A percentile compares a stretch with the other conserved stretches of the same genome.
Conservation (phyloP, 140 eudicot genomes). For the Ambrosia hybrid region DNA sequence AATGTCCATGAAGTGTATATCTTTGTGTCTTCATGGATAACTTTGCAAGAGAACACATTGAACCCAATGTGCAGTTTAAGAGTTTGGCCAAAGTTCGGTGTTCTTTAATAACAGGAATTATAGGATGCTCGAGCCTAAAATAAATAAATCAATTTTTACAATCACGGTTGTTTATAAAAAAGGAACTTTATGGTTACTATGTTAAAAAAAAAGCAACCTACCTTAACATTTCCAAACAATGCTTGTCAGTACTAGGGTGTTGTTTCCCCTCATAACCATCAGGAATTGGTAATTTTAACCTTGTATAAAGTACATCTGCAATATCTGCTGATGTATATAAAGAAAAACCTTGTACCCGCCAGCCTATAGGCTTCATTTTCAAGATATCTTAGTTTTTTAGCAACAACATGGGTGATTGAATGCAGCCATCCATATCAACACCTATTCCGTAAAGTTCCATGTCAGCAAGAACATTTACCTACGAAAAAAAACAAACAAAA, state of each 20-base stretch:
- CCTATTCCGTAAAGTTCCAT: slow-evolving; percentile 97
- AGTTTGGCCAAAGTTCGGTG: slow-evolving; percentile 89
- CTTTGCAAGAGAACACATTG: slow-evolving; percentile 84
- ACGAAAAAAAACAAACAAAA: too few relatives aligned
- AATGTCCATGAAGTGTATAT: slow-evolving; percentile 95
- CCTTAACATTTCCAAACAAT: slow-evolving; percentile 88
- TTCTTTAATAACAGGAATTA: slow-evolving; percentile 87
- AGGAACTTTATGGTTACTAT: background rate
- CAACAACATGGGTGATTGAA: slow-evolving; percentile 56
- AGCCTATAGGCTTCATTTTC: slow-evolving; percentile 78
- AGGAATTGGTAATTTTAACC: slow-evolving; percentile 83
- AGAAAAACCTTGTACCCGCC: slow-evolving; percentile 90
- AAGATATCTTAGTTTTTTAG: slow-evolving; percentile 71
- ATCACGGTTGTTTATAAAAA: background rate
- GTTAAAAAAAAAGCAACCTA: slow-evolving; percentile 23
- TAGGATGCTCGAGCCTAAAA: slow-evolving; percentile 85
- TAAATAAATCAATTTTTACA: slow-evolving; percentile 3
- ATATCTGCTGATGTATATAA: slow-evolving; percentile 86
- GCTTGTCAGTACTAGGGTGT: slow-evolving; percentile 95
- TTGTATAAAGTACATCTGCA: slow-evolving; percentile 85
- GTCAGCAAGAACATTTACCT: slow-evolving; percentile 71
- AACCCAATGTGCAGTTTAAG: slow-evolving; percentile 80
- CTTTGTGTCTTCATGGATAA: slow-evolving; percentile 83
- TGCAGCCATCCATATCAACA: slow-evolving; percentile 97
- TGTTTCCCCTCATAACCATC: slow-evolving; percentile 79